Base-by-base conservation (phyloP, 495 filamentous ascomycete species). In the Bacidia rubella region DNA sequence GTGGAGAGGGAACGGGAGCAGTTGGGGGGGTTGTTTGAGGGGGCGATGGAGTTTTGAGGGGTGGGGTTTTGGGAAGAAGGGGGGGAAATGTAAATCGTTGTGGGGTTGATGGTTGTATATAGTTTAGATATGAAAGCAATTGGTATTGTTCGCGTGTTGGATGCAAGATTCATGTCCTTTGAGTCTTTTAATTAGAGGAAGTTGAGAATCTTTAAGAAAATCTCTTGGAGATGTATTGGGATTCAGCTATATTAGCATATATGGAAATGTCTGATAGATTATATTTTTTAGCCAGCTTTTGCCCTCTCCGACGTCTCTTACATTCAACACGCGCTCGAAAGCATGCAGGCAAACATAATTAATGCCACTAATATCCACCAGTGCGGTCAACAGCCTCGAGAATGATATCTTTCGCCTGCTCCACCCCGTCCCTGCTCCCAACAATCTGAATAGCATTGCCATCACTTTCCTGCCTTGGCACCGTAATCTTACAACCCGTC, bases 401-500 rank as follows among this genome's bases (percentile, higher is more conserved):
- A 58, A 99, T 95, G 62, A 90, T 72, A 43, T 93, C 82, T 69
- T 79, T 88, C 35, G 92, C 93, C 65, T 86, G 77, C 68, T 96
- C 89, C 12, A 93, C 75, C 20, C 86, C 86, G 47, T 87, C 85
- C 60, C 75, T 77, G 52, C 73, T 76, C 25, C 92, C 92, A 49
- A 80, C 68, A 60, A 97, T 81, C 69, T 94, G 86, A 61, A 97
- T 96, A 2, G 90, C 86, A 62, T 95, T 88, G 29, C 73, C 77
- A 60, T 75, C 78, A 38, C 75, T 76, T 58, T 90, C 81, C 62
- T 86, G 83, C 56, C 84, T 79, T 40, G 92, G 92, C 44, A 97
- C 87, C 35, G 84, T 87, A 66, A 99, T 90, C 64, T 82, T 84
- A 71, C 88, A 94, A 25, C 85, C 87, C 42, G 89, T 96, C 70